Percentiles rank a stretch among this genome's conserved stretches.
phyloP scores from a whole-genome alignment of 2,329 filamentous ascomycete species.

The Fusarium fracticaudum region DNA sequence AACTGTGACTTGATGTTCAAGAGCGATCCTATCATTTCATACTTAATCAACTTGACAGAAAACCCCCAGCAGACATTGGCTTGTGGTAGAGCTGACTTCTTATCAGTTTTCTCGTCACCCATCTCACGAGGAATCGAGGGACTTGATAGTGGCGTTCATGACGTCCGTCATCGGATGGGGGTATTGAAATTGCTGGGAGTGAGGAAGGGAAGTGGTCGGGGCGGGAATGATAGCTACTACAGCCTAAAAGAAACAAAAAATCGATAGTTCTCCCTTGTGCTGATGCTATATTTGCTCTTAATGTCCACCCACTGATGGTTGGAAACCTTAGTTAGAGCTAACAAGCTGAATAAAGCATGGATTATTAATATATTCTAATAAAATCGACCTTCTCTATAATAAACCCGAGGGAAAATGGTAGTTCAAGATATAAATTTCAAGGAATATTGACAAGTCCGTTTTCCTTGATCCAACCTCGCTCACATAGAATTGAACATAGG shows the following conservation, averaged over 20 bases:
- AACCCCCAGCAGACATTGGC: too few relatives aligned
- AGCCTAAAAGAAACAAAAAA: not conserved
- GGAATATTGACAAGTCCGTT: not conserved
- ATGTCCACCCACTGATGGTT: not conserved
- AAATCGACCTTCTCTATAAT: not conserved
- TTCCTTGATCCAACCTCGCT: not conserved
- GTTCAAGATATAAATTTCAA: too few relatives aligned
- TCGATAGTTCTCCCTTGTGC: not conserved
- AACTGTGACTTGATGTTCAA: too few relatives aligned
- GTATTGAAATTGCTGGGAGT: not conserved
- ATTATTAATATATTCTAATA: not conserved
- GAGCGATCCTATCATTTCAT: too few relatives aligned
- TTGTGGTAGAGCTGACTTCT: not conserved
- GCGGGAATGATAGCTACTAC: not conserved
- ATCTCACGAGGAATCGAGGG: not conserved
- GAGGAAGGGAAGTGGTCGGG: not conserved
- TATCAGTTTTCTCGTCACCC: too few relatives aligned
- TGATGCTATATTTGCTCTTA: not conserved
- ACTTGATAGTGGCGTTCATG: not conserved
- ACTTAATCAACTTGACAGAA: not conserved
- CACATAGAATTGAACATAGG: not conserved
- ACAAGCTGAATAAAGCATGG: too few relatives aligned
- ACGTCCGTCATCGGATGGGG: too few relatives aligned
- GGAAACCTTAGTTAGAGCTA: not conserved
- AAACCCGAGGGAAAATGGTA: not conserved